Conservation (phyloP, 164 flowering plant genomes). For the Liquidambar formosana region DNA sequence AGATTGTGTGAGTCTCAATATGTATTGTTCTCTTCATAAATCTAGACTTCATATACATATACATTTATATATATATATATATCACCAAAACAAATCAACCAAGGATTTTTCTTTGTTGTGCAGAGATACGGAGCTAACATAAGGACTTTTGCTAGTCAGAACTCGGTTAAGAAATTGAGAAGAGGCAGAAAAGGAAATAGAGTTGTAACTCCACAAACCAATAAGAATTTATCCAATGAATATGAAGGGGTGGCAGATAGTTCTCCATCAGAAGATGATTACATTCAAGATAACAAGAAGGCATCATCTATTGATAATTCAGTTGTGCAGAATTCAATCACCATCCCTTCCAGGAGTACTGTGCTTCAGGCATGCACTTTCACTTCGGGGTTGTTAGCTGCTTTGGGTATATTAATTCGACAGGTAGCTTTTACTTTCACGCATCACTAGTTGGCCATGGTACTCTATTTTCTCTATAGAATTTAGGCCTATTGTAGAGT, state of each 20-base stretch:
- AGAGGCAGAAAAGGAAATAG: slow-evolving; percentile 24
- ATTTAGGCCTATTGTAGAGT: not conserved
- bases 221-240: slow-evolving; percentile 18
- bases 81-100: not conserved
- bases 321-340: slow-evolving; percentile 15
- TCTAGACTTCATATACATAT: not conserved
- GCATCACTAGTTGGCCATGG: not conserved
- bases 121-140: slow-evolving; percentile 32
- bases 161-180: slow-evolving; percentile 38
- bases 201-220: slow-evolving; percentile 14
- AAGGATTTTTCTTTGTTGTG: slow-evolving; percentile 4
- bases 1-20: slow-evolving; percentile 32
- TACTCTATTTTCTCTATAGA: not conserved
- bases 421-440: slow-evolving; percentile 44
- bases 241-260: slow-evolving; percentile 10
- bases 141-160: slow-evolving; percentile 43
- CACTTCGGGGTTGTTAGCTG: slow-evolving; percentile 65
- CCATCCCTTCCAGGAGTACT: slow-evolving; percentile 41
- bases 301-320: slow-evolving; percentile 19
- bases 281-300: slow-evolving; percentile 15
- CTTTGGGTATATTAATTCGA: slow-evolving; percentile 61
- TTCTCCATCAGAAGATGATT: slow-evolving; percentile 17
- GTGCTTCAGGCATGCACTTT: slow-evolving; percentile 79
- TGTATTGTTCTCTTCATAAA: not conserved
- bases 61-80: not conserved